These are phyloP conservation scores for Chaetomium sp. DNA, from an alignment of 2,329 filamentous ascomycete species.

Conservation along the genomic window DNA sequence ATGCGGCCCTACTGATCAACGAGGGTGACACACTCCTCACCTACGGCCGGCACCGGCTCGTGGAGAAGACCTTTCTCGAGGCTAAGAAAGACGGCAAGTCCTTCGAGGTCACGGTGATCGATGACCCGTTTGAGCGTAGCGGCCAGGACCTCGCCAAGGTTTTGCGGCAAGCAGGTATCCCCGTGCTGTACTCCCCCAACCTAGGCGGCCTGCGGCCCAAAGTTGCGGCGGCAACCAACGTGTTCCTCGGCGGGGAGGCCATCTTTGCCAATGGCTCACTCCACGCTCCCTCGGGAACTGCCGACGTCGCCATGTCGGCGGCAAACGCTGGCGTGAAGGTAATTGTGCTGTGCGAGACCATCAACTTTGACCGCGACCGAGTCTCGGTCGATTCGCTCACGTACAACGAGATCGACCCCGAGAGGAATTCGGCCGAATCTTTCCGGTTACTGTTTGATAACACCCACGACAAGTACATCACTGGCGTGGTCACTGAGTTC, in stretches of 20 bases:
- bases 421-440: slow-evolving; percentile 50
- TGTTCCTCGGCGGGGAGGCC: slow-evolving; percentile 82
- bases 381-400: slow-evolving; percentile 89
- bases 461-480: slow-evolving; percentile 79
- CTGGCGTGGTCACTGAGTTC: slow-evolving; percentile 86
- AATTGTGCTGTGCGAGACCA: slow-evolving; percentile 83
- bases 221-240: slow-evolving; percentile 59
- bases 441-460: slow-evolving; percentile 81
- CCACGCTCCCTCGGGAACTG: slow-evolving; percentile 82
- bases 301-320: slow-evolving; percentile 77
- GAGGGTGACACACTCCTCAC: slow-evolving; percentile 79
- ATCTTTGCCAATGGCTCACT: slow-evolving; percentile 94
- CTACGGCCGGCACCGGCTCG: slow-evolving; percentile 78
- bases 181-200: slow-evolving; percentile 72
- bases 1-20: slow-evolving; percentile 67
- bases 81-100: slow-evolving; percentile 64
- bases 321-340: slow-evolving; percentile 70
- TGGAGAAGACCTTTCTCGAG: slow-evolving; percentile 72
- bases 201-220: slow-evolving; percentile 70
- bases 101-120: slow-evolving; percentile 80
- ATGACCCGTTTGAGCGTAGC: slow-evolving; percentile 53
- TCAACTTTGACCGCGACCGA: slow-evolving; percentile 84
- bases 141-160: slow-evolving; percentile 59
- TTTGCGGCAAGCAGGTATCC: slow-evolving; percentile 61
- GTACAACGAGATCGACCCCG: slow-evolving; percentile 83